phyloP scores from a whole-genome alignment of 208 protist genomes.

The Leishmania guyanensis region DNA sequence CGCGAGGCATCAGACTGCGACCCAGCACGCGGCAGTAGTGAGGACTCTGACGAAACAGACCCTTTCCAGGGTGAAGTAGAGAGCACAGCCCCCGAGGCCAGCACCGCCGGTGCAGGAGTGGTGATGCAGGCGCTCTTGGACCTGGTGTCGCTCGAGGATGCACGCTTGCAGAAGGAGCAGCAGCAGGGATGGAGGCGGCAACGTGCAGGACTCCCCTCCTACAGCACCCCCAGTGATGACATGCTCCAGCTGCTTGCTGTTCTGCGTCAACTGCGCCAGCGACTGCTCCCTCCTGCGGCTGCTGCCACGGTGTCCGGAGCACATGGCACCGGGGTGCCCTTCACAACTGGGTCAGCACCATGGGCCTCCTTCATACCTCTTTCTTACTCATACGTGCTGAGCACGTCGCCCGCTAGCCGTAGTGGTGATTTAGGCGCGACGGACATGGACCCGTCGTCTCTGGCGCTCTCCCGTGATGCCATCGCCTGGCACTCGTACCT shows the following conservation, averaged over 20 bases:
- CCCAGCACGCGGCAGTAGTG: background rate
- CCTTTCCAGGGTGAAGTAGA: background rate
- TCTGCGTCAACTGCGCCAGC: conserved; percentile 11
- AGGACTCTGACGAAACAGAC: background rate
- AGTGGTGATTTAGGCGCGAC: background rate
- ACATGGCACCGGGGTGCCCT: background rate
- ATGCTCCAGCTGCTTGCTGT: conserved; percentile 1
- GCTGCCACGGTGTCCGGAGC: background rate
- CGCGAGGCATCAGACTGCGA: background rate
- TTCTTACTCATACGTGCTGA: background rate
- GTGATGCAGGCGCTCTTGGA: conserved; percentile 23
- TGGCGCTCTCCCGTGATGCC: background rate
- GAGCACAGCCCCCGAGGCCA: background rate
- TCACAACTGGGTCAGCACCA: background rate
- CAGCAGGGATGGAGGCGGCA: background rate
- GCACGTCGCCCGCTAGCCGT: background rate
- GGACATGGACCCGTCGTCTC: background rate
- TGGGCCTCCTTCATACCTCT: conserved; percentile 5
- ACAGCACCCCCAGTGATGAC: background rate
- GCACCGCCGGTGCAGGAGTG: background rate
- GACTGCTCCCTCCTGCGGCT: conserved; percentile 1
- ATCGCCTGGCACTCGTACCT: conserved; percentile 19
- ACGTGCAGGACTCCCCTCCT: no score
- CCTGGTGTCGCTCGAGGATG: conserved; percentile 20
- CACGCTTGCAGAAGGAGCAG: conserved; percentile 8